phyloP scores from a whole-genome alignment of 2,329 filamentous ascomycete genomes.

The Ophiocordyceps camponoti-saundersi region DNA sequence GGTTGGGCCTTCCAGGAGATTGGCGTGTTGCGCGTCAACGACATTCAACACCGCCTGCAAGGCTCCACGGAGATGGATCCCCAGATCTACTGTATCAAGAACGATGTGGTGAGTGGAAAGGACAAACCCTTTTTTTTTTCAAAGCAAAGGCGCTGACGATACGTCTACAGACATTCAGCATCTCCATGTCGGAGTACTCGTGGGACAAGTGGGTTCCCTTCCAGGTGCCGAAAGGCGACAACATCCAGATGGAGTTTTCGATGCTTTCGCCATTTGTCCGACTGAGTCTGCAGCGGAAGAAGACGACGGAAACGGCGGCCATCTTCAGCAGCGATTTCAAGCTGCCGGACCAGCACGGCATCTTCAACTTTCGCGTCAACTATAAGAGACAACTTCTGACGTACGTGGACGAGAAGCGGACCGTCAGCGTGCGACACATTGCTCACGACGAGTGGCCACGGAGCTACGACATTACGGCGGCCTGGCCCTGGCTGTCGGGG shows the following conservation, averaged over 20 bases:
- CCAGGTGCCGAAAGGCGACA: conserved; percentile 49
- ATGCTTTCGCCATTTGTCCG: conserved; percentile 98
- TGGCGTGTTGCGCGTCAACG: conserved; percentile 73
- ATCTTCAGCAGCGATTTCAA: conserved; percentile 62
- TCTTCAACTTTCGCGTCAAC: conserved; percentile 96
- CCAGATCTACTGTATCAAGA: conserved; percentile 87
- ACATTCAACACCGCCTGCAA: conserved; percentile 56
- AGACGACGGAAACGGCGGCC: conserved; percentile 47
- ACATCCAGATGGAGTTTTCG: conserved; percentile 86
- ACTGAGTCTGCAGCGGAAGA: conserved; percentile 46
- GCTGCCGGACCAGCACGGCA: conserved; percentile 91
- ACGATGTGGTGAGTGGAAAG: conserved; percentile 65
- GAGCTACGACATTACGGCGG: conserved; percentile 75
- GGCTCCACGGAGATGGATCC: conserved; percentile 55
- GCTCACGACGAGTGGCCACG: conserved; percentile 94
- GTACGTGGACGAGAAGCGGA: conserved; percentile 81
- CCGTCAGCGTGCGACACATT: conserved; percentile 88
- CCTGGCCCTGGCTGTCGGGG: conserved; percentile 88
- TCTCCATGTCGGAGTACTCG: conserved; percentile 75
- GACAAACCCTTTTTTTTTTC: neutral
- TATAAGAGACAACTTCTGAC: conserved; percentile 91
- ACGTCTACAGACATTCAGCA: conserved; percentile 52
- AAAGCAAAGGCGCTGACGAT: conserved; percentile 4
- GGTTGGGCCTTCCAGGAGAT: conserved; percentile 95
- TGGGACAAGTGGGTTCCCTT: conserved; percentile 64